A percentile compares a stretch with the other conserved stretches of the same genome.
Conservation (phyloP, 2,329 filamentous ascomycete species). For the Xylaria sp. region DNA sequence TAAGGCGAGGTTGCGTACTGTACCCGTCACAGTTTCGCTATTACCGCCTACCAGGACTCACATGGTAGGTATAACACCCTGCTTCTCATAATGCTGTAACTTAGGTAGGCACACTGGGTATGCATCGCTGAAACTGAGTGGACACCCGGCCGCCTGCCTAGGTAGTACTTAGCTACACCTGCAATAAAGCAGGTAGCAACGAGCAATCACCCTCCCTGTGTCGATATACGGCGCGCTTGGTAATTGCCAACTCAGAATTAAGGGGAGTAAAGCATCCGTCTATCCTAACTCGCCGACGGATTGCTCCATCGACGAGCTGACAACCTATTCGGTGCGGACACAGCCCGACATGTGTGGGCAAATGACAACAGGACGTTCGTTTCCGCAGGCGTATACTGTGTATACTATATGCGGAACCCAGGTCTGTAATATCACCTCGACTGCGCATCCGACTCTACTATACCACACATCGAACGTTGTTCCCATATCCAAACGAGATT, state of each 20-base stretch:
- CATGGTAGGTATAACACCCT: not conserved
- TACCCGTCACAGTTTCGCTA: not conserved
- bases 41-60: not conserved
- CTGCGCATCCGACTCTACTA: not conserved
- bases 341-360: not conserved
- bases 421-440: constrained; percentile 3
- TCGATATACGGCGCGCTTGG: not conserved
- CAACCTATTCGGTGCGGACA: constrained; percentile 12
- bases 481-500: not conserved
- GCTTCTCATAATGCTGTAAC: no score
- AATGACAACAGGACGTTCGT: not conserved
- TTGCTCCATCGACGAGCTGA: not conserved
- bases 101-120: not conserved
- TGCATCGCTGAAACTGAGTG: constrained; percentile 8
- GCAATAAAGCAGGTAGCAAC: not conserved
- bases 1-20: not conserved
- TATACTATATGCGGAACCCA: not conserved
- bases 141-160: not conserved
- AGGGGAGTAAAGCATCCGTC: not conserved
- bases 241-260: not conserved
- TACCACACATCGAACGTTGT: not conserved
- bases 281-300: not conserved
- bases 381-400: not conserved
- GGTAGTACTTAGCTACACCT: not conserved
- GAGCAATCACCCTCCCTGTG: not conserved